These are phyloP conservation scores for Naganishia vishniacii DNA, from an alignment of 768 basidiomycete genomes.

Conservation along the genomic window DNA sequence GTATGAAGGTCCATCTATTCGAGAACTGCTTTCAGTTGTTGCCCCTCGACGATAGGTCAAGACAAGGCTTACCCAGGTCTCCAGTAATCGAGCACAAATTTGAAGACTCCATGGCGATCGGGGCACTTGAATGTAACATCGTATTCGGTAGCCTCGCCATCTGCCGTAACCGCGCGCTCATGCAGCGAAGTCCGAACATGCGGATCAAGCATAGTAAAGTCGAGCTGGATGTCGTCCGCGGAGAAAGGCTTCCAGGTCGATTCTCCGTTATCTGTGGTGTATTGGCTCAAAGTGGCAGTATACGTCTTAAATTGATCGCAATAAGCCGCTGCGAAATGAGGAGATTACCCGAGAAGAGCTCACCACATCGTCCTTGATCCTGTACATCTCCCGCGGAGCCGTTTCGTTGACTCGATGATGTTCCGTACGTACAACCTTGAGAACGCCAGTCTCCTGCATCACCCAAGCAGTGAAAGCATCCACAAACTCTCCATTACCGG, in stretches of 20 bases:
- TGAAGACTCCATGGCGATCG: conserved; percentile 96
- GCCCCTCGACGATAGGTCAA: background rate
- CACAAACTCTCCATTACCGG: conserved; percentile 63
- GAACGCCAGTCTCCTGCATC: conserved; percentile 76
- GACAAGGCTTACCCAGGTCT: conserved; percentile 67
- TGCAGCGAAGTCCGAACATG: conserved; percentile 76
- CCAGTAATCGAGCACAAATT: conserved; percentile 85
- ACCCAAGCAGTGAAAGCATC: conserved; percentile 78
- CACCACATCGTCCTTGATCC: conserved; percentile 79
- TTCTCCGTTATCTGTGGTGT: conserved; percentile 47
- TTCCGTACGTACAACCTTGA: conserved; percentile 64
- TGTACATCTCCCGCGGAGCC: conserved; percentile 55
- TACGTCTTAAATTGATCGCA: conserved; percentile 57
- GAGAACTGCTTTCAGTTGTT: background rate
- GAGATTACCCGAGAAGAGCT: conserved; percentile 30
- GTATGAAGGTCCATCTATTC: conserved; percentile 66
- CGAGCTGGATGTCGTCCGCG: conserved; percentile 76
- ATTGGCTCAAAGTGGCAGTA: conserved; percentile 66
- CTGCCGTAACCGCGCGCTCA: conserved; percentile 51
- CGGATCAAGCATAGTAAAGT: conserved; percentile 98
- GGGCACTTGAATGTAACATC: conserved; percentile 80
- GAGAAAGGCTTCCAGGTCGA: conserved; percentile 65
- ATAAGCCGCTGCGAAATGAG: background rate
- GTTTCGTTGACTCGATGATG: conserved; percentile 59
- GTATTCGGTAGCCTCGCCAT: conserved; percentile 51